These are phyloP conservation scores for Xylariaceae sp. DNA, from an alignment of 2,329 filamentous ascomycete genomes.

Conservation along the genomic window DNA sequence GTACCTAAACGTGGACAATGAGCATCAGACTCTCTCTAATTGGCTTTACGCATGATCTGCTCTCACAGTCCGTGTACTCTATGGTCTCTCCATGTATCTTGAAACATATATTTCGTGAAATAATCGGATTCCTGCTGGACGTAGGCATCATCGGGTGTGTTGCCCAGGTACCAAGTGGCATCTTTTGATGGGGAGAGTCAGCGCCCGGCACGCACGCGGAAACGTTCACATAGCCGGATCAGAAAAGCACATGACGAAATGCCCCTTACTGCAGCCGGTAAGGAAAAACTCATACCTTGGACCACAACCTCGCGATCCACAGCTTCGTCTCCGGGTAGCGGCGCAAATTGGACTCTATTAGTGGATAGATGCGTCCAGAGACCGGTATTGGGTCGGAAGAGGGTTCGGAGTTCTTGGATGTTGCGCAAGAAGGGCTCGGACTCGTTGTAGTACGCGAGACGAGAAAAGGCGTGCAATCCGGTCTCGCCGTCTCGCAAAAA, in stretches of 20 bases:
- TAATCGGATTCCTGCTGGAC: constrained; percentile 52
- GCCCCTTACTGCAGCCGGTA: background rate
- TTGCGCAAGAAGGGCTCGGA: constrained; percentile 51
- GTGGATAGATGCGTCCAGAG: constrained; percentile 60
- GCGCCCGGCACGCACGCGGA: background rate
- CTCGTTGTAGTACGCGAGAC: constrained; percentile 55
- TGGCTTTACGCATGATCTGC: background rate
- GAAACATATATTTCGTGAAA: constrained; percentile 62
- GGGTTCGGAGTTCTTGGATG: constrained; percentile 54
- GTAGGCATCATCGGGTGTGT: constrained; percentile 49
- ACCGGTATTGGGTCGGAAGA: constrained; percentile 54
- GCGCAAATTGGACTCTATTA: constrained; percentile 49
- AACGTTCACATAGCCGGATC: background rate
- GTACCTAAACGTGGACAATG: constrained; percentile 29
- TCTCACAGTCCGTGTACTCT: constrained; percentile 46
- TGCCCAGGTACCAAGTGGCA: constrained; percentile 56
- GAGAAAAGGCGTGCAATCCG: constrained; percentile 55
- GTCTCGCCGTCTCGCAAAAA: constrained; percentile 58
- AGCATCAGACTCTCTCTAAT: background rate
- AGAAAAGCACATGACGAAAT: background rate
- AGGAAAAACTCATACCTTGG: constrained; percentile 22
- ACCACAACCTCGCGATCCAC: constrained; percentile 43
- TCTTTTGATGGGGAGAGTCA: constrained; percentile 37
- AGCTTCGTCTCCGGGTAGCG: constrained; percentile 42
- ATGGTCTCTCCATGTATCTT: constrained; percentile 53